These are phyloP conservation scores for Corymbia maculata DNA, from an alignment of 345 rosid species.

Conservation along the genomic window DNA sequence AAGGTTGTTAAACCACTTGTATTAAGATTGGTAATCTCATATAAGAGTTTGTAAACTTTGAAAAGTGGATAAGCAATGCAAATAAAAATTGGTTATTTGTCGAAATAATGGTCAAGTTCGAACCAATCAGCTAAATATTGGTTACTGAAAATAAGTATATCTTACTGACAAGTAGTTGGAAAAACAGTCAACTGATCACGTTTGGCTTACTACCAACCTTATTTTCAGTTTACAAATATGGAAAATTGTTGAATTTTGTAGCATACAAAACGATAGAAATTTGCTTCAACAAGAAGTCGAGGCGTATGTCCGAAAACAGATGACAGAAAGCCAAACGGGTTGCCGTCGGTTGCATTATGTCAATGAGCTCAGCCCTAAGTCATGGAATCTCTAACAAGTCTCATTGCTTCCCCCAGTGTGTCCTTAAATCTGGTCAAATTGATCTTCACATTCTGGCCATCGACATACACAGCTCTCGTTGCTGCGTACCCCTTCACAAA, in stretches of 20 bases:
- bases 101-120: background rate
- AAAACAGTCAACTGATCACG: background rate
- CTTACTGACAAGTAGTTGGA: background rate
- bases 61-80: background rate
- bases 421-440: constrained; percentile 12
- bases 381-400: background rate
- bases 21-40: background rate
- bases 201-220: background rate
- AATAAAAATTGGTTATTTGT: accelerated
- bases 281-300: background rate
- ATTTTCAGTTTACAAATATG: background rate
- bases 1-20: background rate
- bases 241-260: too few relatives aligned
- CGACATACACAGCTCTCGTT: constrained; percentile 15
- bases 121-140: background rate
- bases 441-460: constrained; percentile 19
- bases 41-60: background rate
- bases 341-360: background rate
- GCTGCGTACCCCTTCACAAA: constrained; percentile 9
- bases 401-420: constrained; percentile 17
- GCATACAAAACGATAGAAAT: background rate
- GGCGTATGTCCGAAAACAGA: background rate
- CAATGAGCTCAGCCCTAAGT: background rate
- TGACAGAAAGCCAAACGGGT: background rate
- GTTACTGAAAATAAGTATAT: background rate